Conservation (phyloP, 768 basidiomycete species). For the Coprinopsis cinerea region DNA sequence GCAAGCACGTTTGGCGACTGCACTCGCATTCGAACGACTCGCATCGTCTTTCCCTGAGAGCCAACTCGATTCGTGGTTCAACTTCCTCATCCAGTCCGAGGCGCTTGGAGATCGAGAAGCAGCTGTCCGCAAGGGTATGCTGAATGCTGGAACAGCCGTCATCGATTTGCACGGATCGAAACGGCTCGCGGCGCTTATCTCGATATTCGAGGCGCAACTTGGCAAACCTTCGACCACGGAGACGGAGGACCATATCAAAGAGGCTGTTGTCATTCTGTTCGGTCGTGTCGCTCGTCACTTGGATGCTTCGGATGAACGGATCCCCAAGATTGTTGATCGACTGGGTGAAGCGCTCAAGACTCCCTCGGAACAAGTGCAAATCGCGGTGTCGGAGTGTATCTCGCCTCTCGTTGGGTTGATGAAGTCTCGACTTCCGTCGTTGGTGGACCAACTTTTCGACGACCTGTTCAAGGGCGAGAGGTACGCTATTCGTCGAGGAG, state of each 20-base stretch:
- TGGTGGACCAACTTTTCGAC: constrained; percentile 75
- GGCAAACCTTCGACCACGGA: constrained; percentile 53
- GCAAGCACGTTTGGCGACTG: constrained; percentile 73
- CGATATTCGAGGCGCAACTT: constrained; percentile 77
- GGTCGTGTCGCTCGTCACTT: constrained; percentile 90
- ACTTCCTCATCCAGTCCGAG: constrained; percentile 79
- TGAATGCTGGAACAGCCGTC: constrained; percentile 74
- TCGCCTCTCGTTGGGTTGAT: constrained; percentile 78
- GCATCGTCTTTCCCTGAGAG: constrained; percentile 58
- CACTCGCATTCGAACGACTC: constrained; percentile 58
- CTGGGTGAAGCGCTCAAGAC: constrained; percentile 88
- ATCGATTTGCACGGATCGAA: constrained; percentile 79
- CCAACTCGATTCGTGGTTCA: constrained; percentile 69
- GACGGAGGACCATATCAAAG: constrained; percentile 82
- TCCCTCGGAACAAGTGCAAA: constrained; percentile 93
- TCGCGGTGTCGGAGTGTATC: constrained; percentile 93
- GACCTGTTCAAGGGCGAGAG: constrained; percentile 76
- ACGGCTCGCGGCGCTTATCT: constrained; percentile 67
- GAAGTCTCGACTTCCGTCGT: constrained; percentile 45
- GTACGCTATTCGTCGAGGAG: constrained; percentile 93
- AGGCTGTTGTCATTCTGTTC: constrained; percentile 91
- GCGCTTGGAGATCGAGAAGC: constrained; percentile 81
- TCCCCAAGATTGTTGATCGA: constrained; percentile 77
- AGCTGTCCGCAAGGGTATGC: constrained; percentile 82
- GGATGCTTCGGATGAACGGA: constrained; percentile 65